Evolutionary conservation across 768 basidiomycete species (phyloP).

Genomic region (Omphalotus guepiniiformis): DNA sequence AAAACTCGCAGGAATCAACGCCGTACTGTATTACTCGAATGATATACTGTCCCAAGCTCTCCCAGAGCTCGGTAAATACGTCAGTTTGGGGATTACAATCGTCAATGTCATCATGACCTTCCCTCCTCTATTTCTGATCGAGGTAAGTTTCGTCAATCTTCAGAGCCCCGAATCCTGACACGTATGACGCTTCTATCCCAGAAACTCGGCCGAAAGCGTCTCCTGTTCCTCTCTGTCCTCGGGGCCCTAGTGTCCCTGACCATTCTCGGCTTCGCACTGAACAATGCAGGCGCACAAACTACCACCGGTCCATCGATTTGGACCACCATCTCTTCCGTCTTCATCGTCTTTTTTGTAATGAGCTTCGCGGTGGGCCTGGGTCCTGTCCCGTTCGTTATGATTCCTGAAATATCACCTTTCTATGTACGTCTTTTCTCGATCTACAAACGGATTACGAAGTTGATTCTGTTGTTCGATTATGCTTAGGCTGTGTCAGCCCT

Average conservation of each 20-base stretch:
- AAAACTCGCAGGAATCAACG: constrained; percentile 64
- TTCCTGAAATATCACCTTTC: constrained; percentile 82
- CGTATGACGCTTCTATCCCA: constrained; percentile 26
- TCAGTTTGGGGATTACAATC: constrained; percentile 80
- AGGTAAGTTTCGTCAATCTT: constrained; percentile 40
- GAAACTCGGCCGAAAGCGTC: constrained; percentile 68
- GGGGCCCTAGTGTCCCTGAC: constrained; percentile 66
- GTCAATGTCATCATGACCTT: constrained; percentile 84
- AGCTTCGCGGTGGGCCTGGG: constrained; percentile 87
- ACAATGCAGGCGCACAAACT: constrained; percentile 23
- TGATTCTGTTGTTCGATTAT: background rate
- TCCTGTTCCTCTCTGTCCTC: constrained; percentile 62
- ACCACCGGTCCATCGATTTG: constrained; percentile 31
- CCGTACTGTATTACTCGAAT: constrained; percentile 90
- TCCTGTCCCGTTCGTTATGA: constrained; percentile 89
- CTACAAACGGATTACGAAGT: too few species aligned
- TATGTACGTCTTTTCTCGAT: constrained; percentile 45
- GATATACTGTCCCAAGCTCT: constrained; percentile 78
- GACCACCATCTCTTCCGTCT: constrained; percentile 61
- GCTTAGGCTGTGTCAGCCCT: constrained; percentile 73
- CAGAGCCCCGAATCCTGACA: background rate
- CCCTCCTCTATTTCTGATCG: constrained; percentile 83
- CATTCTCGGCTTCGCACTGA: constrained; percentile 66
- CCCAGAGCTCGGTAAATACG: constrained; percentile 73
- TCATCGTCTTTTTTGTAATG: constrained; percentile 81